Evolutionary conservation across 495 filamentous ascomycete genomes (phyloP), one percentile per base, ranked within the genome.

Genomic region (Tirmania nivea): DNA sequence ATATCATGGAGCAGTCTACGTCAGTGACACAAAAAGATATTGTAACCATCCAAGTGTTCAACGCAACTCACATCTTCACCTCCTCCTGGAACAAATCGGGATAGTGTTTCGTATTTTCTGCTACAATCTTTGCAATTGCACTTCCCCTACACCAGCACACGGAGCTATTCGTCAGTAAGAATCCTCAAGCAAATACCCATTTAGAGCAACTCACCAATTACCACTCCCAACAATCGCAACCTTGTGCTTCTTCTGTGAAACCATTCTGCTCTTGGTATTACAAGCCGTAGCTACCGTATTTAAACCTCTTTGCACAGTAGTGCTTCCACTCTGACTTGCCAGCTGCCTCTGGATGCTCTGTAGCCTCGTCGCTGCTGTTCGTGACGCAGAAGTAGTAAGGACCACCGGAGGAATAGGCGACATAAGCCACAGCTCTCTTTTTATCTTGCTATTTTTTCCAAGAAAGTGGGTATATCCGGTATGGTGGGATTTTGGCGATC

Each of bases 101-200:
- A 67, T 95, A 74, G 57, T 71, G 78, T 53, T 72, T 72, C 20
- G 86, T 80, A 69, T 93, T 96, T 69, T 99, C 87, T 55, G 90
- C 87, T 51, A 94, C 74, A 56, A 99, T 89, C 69, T 99, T 99
- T 60, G 88, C 80, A 65, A 99, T 95, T 45, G 90, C 87, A 42
- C 84, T 89, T 58, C 92, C 92, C 85, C 84, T 88, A 53, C 52
- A 59, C 3, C 25, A 31, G 25, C 1, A 31, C 25, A 31, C 25
- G 25, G 25, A 31, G 25, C 25, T 31, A 31, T 0, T 31, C 25
- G 25, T 31, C 25, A 42, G 50, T 36, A 35, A 58, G 35, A 31
- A 34, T 10, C 50, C 53, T 48, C 51, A 25, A 11, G 16, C 60
- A 34, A 62, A n/a, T 20, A 48, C 37, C 17, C 20, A 35, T 12